Percentiles rank a stretch among this genome's conserved stretches.
Conservation (phyloP, 1,284 basidiomycete genomes). For the Cryptococcus deneoformans region DNA sequence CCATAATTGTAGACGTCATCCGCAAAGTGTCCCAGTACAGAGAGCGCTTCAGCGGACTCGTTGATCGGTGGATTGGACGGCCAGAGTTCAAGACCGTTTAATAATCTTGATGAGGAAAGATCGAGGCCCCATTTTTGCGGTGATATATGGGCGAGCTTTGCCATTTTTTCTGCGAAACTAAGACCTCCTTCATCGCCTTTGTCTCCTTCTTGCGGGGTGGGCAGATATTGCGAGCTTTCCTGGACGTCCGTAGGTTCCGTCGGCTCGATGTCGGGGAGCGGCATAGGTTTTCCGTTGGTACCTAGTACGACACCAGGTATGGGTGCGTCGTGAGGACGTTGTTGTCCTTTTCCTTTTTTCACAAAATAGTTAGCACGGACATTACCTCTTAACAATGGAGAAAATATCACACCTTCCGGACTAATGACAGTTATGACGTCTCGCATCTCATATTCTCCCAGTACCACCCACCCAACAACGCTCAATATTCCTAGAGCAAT, state of each 20-base stretch:
- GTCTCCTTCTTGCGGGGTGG: neutral
- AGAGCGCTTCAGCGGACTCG: slow-evolving; percentile 16
- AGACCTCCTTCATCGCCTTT: neutral
- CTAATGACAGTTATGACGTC: neutral
- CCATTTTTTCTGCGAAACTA: slow-evolving; percentile 13
- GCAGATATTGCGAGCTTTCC: neutral
- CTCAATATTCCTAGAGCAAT: slow-evolving; percentile 4
- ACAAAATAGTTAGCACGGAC: neutral
- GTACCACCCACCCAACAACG: slow-evolving; percentile 10
- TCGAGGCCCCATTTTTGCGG: slow-evolving; percentile 25
- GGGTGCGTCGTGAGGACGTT: neutral
- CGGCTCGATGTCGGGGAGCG: neutral
- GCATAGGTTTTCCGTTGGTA: neutral
- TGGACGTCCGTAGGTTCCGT: neutral
- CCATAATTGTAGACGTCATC: slow-evolving; percentile 37
- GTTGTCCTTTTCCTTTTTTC: neutral
- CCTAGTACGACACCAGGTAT: neutral
- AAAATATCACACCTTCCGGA: neutral
- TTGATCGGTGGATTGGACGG: slow-evolving; percentile 16
- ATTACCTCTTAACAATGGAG: neutral
- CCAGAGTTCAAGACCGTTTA: slow-evolving; percentile 26
- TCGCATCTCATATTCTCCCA: neutral
- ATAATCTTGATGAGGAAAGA: slow-evolving; percentile 21
- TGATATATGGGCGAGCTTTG: slow-evolving; percentile 5
- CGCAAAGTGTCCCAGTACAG: slow-evolving; percentile 30